phyloP scores from a whole-genome alignment of 495 filamentous ascomycete genomes.

The Hypoxylon intermedium region DNA sequence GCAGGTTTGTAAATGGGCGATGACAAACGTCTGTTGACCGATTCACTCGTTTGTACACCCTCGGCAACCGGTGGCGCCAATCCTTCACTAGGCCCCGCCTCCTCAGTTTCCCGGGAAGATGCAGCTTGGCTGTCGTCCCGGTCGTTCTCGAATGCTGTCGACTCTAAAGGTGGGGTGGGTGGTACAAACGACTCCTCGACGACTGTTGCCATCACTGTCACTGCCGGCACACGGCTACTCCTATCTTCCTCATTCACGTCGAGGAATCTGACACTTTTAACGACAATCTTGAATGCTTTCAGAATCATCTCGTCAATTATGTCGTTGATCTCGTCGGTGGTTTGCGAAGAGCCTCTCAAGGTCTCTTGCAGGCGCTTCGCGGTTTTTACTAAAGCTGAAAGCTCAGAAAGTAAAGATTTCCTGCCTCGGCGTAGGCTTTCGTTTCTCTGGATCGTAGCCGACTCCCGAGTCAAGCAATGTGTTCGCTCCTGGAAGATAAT shows the following conservation, averaged over 20 bases:
- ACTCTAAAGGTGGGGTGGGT: constrained; percentile 75
- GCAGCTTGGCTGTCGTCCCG: constrained; percentile 46
- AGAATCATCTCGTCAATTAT: constrained; percentile 90
- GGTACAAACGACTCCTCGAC: constrained; percentile 68
- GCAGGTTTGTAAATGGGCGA: constrained; percentile 45
- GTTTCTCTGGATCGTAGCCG: constrained; percentile 72
- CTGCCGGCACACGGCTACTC: constrained; percentile 55
- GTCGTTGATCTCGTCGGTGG: constrained; percentile 70
- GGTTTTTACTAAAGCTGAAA: constrained; percentile 86
- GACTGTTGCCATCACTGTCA: constrained; percentile 65
- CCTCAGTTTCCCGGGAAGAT: constrained; percentile 45
- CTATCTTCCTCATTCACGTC: constrained; percentile 83
- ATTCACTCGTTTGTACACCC: constrained; percentile 42
- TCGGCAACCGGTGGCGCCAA: constrained; percentile 41
- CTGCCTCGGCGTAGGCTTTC: constrained; percentile 80
- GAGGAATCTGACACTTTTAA: constrained; percentile 87
- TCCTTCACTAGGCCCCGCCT: constrained; percentile 39
- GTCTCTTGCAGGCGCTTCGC: constrained; percentile 81
- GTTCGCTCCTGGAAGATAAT: constrained; percentile 73
- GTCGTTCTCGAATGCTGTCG: constrained; percentile 47
- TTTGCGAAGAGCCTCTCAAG: constrained; percentile 47
- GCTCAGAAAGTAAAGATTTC: constrained; percentile 85
- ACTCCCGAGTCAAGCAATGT: constrained; percentile 84
- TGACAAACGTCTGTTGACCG: constrained; percentile 54
- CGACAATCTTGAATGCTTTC: constrained; percentile 93